These are phyloP conservation scores for Schizosaccharomyces cryophilus DNA, from an alignment of 805 yeast genomes.

Conservation along the genomic window DNA sequence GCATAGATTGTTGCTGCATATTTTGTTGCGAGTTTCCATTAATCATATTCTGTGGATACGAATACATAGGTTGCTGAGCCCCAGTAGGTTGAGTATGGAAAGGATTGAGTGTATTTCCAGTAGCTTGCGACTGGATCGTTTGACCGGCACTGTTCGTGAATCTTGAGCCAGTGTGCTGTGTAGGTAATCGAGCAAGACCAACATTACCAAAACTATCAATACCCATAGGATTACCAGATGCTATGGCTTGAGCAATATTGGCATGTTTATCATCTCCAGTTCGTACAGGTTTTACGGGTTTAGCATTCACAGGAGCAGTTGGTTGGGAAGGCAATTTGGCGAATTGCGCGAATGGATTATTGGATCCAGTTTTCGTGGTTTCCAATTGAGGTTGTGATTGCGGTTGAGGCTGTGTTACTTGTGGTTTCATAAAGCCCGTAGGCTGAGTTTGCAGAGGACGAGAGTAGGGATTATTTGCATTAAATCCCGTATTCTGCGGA, in stretches of 20 bases:
- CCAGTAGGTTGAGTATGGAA: not conserved
- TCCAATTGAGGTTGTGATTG: slow-evolving; percentile 15
- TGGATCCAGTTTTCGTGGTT: slow-evolving; percentile 46
- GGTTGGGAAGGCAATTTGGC: slow-evolving; percentile 7
- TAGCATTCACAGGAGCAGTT: slow-evolving; percentile 12
- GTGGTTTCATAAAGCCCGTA: slow-evolving; percentile 14
- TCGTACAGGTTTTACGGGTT: slow-evolving; percentile 9
- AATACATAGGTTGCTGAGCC: not conserved
- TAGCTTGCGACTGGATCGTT: slow-evolving; percentile 15
- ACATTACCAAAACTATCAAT: slow-evolving; percentile 82
- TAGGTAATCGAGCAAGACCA: slow-evolving; percentile 66
- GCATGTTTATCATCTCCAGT: slow-evolving; percentile 18
- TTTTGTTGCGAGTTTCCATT: not conserved
- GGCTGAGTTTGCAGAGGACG: slow-evolving; percentile 17
- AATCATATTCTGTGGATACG: not conserved
- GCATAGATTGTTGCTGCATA: not conserved
- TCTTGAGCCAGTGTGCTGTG: slow-evolving; percentile 67
- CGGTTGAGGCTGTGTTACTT: slow-evolving; percentile 7
- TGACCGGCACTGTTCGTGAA: slow-evolving; percentile 81
- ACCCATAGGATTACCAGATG: slow-evolving; percentile 50
- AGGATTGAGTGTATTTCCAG: slow-evolving; percentile 6
- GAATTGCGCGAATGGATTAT: slow-evolving; percentile 46
- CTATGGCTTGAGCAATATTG: slow-evolving; percentile 53
- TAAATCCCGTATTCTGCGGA: not conserved
- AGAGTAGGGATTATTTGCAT: slow-evolving; percentile 9